Conservation (phyloP, 805 yeast genomes). For the Candida silvatica region DNA sequence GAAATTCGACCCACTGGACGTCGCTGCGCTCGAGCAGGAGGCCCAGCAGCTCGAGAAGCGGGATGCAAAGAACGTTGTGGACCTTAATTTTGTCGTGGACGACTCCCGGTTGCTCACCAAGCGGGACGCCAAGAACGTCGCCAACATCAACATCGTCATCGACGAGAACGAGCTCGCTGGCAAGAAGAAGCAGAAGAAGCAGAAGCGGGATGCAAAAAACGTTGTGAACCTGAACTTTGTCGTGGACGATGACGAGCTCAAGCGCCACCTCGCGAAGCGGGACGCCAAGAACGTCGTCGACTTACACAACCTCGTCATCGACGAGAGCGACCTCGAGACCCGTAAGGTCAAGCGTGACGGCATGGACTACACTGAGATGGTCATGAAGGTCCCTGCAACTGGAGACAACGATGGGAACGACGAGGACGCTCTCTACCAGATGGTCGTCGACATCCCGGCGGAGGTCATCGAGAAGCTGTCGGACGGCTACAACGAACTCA, state of each 20-base stretch:
- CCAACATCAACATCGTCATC: conserved; percentile 8
- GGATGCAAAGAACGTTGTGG: conserved; percentile 1
- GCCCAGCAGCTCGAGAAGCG: not conserved
- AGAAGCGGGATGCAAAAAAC: conserved; percentile 16
- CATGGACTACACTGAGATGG: not conserved
- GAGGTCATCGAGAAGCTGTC: not conserved
- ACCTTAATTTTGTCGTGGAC: conserved; percentile 3
- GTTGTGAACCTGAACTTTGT: conserved; percentile 10
- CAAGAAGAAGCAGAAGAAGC: conserved; percentile 1
- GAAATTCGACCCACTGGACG: conserved; percentile 2
- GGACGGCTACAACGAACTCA: conserved; percentile 1
- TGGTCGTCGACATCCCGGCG: conserved; percentile 2
- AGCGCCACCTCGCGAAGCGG: conserved; percentile 6
- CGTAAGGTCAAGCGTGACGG: not conserved
- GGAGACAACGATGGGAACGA: not conserved
- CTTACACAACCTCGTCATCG: conserved; percentile 6
- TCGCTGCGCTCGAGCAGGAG: not conserved
- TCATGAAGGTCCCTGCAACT: conserved; percentile 3
- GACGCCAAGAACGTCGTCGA: conserved; percentile 11
- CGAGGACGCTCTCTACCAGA: not conserved
- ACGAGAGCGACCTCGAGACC: not conserved
- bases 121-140: conserved; percentile 11
- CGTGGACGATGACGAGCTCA: conserved; percentile 10
- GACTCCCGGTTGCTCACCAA: conserved; percentile 7
- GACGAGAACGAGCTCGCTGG: conserved; percentile 8